Conservation (phyloP, 306 rosid genomes). For the Glycyrrhiza uralensis region DNA sequence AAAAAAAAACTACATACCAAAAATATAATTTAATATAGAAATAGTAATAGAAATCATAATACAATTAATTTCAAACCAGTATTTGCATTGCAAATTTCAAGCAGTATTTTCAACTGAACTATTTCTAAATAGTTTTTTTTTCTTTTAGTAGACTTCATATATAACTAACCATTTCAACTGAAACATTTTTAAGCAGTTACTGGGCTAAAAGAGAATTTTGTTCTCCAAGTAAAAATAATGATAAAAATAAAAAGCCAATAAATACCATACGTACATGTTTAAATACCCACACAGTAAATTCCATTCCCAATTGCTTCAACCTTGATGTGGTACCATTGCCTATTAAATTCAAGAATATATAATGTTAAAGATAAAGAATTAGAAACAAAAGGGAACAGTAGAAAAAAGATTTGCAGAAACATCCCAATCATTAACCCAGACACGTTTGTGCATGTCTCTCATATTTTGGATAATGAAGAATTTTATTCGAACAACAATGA, state of each 20-base stretch:
- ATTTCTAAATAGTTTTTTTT: not conserved
- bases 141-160: conserved; percentile 4
- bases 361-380: conserved; percentile 11
- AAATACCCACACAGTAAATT: conserved; percentile 96
- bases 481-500: not conserved
- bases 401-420: not conserved
- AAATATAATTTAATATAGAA: conserved; percentile 4
- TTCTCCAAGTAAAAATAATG: not conserved
- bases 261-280: conserved; percentile 74
- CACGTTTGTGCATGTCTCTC: not conserved
- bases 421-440: conserved; percentile 19
- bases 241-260: conserved; percentile 22
- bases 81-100: conserved; percentile 7
- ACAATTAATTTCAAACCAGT: conserved; percentile 1
- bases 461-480: not conserved
- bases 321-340: conserved; percentile 83
- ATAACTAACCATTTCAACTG: not conserved
- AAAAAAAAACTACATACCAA: not conserved
- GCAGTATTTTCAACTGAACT: conserved; percentile 11
- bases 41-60: conserved; percentile 4
- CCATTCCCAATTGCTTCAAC: conserved; percentile 98
- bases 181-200: not conserved
- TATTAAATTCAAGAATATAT: conserved; percentile 34
- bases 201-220: not conserved
- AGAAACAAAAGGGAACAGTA: not conserved